Percentiles rank a stretch among this genome's conserved stretches.
phyloP scores from a whole-genome alignment of 371 early-diverging fungal species.

The Conidiobolus coronatus region DNA sequence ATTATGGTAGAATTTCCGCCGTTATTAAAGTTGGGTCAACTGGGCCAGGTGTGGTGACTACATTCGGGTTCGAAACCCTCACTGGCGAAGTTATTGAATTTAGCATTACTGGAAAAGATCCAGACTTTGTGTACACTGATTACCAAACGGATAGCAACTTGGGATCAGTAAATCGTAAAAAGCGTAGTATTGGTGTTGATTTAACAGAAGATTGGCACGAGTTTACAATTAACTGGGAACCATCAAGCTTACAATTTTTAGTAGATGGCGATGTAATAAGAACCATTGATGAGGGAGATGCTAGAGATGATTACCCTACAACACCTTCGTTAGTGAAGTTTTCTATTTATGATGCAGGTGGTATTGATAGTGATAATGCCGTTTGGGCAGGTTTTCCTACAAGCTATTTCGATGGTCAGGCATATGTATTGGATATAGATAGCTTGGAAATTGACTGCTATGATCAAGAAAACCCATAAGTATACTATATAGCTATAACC shows the following conservation, averaged over 20 bases:
- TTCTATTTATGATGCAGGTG: too few species aligned
- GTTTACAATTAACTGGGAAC: constrained; percentile 26
- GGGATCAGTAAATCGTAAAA: not conserved
- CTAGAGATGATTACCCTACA: too few species aligned
- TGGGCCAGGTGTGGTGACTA: constrained; percentile 28
- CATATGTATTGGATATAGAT: too few species aligned
- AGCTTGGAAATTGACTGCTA: too few species aligned
- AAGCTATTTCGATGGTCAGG: too few species aligned
- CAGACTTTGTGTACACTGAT: constrained; percentile 27
- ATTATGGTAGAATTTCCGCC: constrained; percentile 25
- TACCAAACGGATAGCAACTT: constrained; percentile 16
- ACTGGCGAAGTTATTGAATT: constrained; percentile 44
- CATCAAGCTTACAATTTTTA: not conserved
- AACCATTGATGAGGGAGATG: too few species aligned
- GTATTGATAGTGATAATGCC: too few species aligned
- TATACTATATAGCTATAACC: too few species aligned
- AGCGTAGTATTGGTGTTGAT: constrained; percentile 8
- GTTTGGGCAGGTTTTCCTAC: too few species aligned
- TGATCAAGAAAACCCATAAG: too few species aligned
- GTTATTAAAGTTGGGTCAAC: constrained; percentile 23
- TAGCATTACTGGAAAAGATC: constrained; percentile 32
- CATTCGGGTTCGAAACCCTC: constrained; percentile 19
- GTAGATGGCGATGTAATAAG: too few species aligned
- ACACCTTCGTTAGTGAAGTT: too few species aligned
- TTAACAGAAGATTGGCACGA: constrained; percentile 11